Evolutionary conservation across 192 early-diverging fungal species (phyloP).

Genomic region (Backusella circina): DNA sequence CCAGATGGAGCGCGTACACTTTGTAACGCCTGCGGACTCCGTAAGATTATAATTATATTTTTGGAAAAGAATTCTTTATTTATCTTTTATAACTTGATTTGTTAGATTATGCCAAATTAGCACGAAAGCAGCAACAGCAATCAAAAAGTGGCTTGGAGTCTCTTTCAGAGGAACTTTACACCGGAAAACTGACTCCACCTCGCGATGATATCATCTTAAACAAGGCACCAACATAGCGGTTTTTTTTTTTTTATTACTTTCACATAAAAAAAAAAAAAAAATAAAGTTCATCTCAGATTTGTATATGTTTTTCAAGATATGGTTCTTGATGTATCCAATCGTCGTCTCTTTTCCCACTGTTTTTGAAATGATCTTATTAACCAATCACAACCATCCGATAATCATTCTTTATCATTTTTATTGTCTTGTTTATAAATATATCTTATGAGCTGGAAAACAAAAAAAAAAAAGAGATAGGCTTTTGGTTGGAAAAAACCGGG

Average conservation of each 20-base stretch:
- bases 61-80: background rate
- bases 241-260: too few relatives aligned
- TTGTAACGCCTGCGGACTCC: constrained; percentile 94
- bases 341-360: background rate
- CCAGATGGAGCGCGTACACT: constrained; percentile 89
- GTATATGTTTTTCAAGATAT: background rate
- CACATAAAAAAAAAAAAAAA: background rate
- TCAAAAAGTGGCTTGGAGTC: background rate
- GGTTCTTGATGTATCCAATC: background rate
- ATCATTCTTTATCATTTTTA: background rate
- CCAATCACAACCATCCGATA: background rate
- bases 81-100: background rate
- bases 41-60: constrained; percentile 37
- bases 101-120: constrained; percentile 19
- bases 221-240: background rate
- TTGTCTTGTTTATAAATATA: background rate
- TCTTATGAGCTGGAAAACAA: background rate
- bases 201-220: background rate
- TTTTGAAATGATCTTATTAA: background rate
- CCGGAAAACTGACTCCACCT: background rate
- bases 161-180: background rate
- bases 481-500: background rate
- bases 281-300: background rate
- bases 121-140: background rate
- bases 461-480: background rate